phyloP scores from a whole-genome alignment of 2,329 filamentous ascomycete species.

The Trichoderma sp. region DNA sequence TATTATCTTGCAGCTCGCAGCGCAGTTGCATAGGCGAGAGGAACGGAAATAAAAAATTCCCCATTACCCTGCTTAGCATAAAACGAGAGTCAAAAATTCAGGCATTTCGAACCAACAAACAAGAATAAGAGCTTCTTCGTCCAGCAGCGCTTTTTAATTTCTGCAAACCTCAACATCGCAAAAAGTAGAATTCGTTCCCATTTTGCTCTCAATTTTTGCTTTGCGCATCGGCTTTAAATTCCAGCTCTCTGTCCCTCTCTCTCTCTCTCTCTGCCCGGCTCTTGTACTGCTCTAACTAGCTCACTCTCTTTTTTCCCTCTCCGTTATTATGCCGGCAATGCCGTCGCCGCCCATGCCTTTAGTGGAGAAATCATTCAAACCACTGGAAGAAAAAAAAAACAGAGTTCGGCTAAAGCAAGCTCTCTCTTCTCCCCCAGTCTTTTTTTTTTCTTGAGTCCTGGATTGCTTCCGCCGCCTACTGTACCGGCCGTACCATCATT shows the following conservation, averaged over 20 bases:
- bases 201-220: not conserved
- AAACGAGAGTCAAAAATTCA: not conserved
- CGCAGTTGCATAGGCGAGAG: constrained; percentile 16
- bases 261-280: not conserved
- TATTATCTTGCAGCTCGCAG: constrained; percentile 9
- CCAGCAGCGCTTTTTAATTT: not conserved
- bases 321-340: not conserved
- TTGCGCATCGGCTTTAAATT: not conserved
- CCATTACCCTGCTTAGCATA: not conserved
- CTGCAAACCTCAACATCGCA: not conserved
- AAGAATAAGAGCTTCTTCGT: not conserved
- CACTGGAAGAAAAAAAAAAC: not conserved
- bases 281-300: not conserved
- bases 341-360: not conserved
- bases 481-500: not conserved
- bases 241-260: not conserved
- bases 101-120: not conserved
- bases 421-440: not conserved
- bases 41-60: not conserved
- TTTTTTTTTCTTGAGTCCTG: too few relatives aligned
- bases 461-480: not conserved
- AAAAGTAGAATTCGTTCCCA: too few relatives aligned
- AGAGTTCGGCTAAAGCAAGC: not conserved
- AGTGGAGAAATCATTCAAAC: not conserved
- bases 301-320: not conserved